These are phyloP conservation scores for Guyanaporus albipodus DNA, from an alignment of 768 basidiomycete genomes.

Conservation along the genomic window DNA sequence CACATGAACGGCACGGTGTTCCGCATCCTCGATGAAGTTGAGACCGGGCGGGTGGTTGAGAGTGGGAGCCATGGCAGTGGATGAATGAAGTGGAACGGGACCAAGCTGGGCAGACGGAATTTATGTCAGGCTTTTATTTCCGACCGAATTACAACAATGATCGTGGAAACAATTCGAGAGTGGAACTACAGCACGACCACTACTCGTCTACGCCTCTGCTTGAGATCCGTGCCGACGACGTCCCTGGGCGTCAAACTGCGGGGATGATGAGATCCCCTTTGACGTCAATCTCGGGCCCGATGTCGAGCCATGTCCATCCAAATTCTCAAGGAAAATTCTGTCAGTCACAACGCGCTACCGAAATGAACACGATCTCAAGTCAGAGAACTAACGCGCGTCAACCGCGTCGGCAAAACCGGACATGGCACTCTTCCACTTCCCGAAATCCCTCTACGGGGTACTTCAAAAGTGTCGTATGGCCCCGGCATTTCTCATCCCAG, in stretches of 20 bases:
- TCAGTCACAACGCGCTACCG: neutral
- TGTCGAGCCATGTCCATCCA: too few species aligned
- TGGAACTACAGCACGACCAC: neutral
- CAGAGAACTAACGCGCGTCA: slow-evolving; percentile 19
- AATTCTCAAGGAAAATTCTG: too few species aligned
- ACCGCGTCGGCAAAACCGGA: slow-evolving; percentile 18
- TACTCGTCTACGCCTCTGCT: too few species aligned
- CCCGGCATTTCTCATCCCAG: slow-evolving; percentile 62
- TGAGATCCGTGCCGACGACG: too few species aligned
- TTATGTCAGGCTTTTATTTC: slow-evolving; percentile 18
- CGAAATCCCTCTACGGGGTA: slow-evolving; percentile 13
- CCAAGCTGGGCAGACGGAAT: slow-evolving; percentile 12
- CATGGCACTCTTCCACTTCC: slow-evolving; percentile 23
- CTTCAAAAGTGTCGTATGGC: slow-evolving; percentile 76
- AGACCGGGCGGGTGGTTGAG: slow-evolving; percentile 62
- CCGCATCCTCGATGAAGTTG: slow-evolving; percentile 61
- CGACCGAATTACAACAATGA: slow-evolving; percentile 8
- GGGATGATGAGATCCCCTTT: too few species aligned
- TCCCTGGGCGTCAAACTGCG: too few species aligned
- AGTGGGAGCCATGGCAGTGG: slow-evolving; percentile 54
- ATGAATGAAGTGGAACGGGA: slow-evolving; percentile 7
- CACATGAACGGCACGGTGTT: slow-evolving; percentile 45
- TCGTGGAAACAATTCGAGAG: slow-evolving; percentile 18
- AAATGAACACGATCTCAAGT: slow-evolving; percentile 1
- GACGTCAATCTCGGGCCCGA: too few species aligned